Base-by-base conservation (phyloP, 768 basidiomycete genomes). In the Cystobasidium ongulense region DNA sequence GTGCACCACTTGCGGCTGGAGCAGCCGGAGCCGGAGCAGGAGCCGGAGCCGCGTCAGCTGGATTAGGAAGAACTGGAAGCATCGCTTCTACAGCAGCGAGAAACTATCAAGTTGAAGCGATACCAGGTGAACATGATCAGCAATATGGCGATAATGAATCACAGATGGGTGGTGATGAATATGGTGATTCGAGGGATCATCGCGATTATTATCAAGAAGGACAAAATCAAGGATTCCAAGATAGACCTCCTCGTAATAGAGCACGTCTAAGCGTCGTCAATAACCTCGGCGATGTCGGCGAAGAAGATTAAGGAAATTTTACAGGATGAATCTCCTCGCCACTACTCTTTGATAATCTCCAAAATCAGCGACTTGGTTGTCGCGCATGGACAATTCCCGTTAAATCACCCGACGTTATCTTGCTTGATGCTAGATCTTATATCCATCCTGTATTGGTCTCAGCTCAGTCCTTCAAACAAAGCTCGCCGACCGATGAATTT, bases 271-370 rank as follows among this genome's bases (percentile, higher is more conserved):
- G 52, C 50, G 68, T 71, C 15, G 68, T 71, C 68, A 71, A 71
- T 36, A 71, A 71, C 25, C 68, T 71, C 18, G 68, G 54, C 23
- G 68, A 71, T 39, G 68, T 71, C 18, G 65, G 65, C 25, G 68
- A 71, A 38, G 68, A 71, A 29, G 57, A 59, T 35, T 59, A 59
- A 27, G n/a, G n/a, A 18, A 41, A 18, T n/a, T n/a, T n/a, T n/a
- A n/a, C n/a, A n/a, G n/a, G n/a, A n/a, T n/a, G n/a, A n/a, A n/a
- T n/a, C n/a, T n/a, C n/a, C n/a, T n/a, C n/a, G n/a, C n/a, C n/a
- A n/a, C n/a, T n/a, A n/a, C n/a, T n/a, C n/a, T n/a, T n/a, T n/a
- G n/a, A n/a, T n/a, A n/a, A n/a, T n/a, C n/a, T n/a, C n/a, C n/a
- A n/a, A n/a, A 50, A 50, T 17, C 15, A 50, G 46, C 46, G 46